Percentiles rank a stretch among this genome's conserved stretches.
These are phyloP conservation scores for Penicillium occitanis DNA, from an alignment of 2,329 filamentous ascomycete genomes.

Conservation along the genomic window DNA sequence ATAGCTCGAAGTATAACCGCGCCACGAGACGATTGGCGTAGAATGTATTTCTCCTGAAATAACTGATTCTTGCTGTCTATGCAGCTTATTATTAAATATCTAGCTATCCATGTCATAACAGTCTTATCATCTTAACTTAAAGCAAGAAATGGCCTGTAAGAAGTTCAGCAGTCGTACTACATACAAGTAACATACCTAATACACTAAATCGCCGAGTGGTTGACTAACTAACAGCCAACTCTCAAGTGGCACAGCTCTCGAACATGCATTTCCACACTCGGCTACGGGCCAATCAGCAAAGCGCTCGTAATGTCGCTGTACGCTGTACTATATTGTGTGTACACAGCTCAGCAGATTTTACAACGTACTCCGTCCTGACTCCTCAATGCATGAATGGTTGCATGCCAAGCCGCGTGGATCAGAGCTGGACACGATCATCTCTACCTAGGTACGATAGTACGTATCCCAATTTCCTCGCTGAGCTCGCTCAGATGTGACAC, in stretches of 20 bases:
- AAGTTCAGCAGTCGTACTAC: neutral
- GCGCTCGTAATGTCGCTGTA: neutral
- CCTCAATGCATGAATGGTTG: neutral
- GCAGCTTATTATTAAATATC: neutral
- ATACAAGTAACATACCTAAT: neutral
- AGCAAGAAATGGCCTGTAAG: neutral
- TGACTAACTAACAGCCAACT: neutral
- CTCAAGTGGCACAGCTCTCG: conserved; percentile 5
- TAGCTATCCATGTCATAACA: neutral
- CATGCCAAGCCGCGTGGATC: conserved; percentile 13
- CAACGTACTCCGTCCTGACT: neutral
- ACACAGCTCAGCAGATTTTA: neutral
- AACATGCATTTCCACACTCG: neutral
- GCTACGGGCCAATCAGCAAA: neutral
- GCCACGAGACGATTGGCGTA: neutral
- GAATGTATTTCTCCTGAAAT: neutral
- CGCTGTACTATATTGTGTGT: neutral
- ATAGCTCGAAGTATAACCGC: neutral
- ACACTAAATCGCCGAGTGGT: conserved; percentile 10
- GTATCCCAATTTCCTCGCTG: neutral
- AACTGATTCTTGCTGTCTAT: neutral
- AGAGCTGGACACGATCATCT: conserved; percentile 2
- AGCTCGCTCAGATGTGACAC: neutral
- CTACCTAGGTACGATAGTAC: neutral
- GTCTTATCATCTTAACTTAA: neutral